Evolutionary conservation across 2,329 filamentous ascomycete genomes (phyloP).

Genomic region (Penicillium capsulatum): DNA sequence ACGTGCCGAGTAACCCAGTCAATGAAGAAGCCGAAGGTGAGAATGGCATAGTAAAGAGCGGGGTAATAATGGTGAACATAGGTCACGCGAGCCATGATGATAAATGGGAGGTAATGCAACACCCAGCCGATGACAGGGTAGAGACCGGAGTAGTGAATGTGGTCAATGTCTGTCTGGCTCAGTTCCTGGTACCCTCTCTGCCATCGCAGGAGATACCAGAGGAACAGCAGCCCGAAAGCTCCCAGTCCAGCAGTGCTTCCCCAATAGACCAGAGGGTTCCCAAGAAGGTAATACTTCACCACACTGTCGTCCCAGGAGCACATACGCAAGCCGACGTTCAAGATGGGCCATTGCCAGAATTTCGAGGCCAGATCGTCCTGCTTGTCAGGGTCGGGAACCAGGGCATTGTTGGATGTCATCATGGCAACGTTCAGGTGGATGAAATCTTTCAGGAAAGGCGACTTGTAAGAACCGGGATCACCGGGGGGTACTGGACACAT

Average conservation of each 20-base stretch:
- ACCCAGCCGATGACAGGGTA: conserved; percentile 94
- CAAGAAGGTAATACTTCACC: conserved; percentile 97
- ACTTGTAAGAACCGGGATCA: conserved; percentile 89
- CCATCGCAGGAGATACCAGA: conserved; percentile 90
- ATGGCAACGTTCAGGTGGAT: conserved; percentile 97
- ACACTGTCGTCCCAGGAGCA: conserved; percentile 95
- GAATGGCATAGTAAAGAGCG: conserved; percentile 93
- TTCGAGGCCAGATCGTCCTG: conserved; percentile 95
- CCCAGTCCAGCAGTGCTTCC: conserved; percentile 76
- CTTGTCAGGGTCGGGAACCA: conserved; percentile 97
- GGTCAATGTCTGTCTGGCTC: conserved; percentile 73
- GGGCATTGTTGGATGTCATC: conserved; percentile 99
- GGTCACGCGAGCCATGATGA: conserved; percentile 96
- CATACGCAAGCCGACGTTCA: conserved; percentile 95
- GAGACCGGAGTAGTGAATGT: conserved; percentile 87
- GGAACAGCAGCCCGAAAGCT: conserved; percentile 65
- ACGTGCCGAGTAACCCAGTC: conserved; percentile 76
- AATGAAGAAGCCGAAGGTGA: conserved; percentile 79
- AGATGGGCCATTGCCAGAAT: conserved; percentile 98
- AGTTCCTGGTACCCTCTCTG: conserved; percentile 90
- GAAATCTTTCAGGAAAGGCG: conserved; percentile 95
- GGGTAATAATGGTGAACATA: conserved; percentile 99
- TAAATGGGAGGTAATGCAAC: conserved; percentile 91
- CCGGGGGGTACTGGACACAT: conserved; percentile 67
- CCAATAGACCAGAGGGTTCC: conserved; percentile 96